Conservation (phyloP, 2,329 filamentous ascomycete species). For the Nannizzia gypsea region DNA sequence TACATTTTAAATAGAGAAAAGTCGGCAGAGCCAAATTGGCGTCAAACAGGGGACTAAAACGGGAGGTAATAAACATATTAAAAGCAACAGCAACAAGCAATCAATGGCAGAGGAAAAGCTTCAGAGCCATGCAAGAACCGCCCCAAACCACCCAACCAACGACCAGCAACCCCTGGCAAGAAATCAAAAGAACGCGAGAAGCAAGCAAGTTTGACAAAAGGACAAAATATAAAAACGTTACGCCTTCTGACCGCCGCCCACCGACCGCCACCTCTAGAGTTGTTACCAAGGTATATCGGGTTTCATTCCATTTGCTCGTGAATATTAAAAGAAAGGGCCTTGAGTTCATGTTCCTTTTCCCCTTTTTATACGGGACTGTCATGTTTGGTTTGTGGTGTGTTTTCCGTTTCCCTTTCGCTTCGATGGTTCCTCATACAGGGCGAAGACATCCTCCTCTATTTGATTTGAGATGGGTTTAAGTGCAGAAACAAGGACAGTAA, state of each 20-base stretch:
- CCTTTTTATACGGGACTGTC: background rate
- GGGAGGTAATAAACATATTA: background rate
- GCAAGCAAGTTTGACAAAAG: background rate
- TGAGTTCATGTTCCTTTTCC: constrained; percentile 1
- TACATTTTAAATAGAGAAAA: background rate
- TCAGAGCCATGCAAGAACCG: background rate
- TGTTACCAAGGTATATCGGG: constrained; percentile 2
- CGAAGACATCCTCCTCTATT: constrained; percentile 4
- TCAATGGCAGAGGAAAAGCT: background rate
- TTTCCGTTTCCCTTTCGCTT: background rate
- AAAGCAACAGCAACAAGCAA: background rate
- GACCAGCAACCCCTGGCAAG: constrained; percentile 2
- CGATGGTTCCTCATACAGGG: background rate
- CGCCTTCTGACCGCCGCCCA: background rate
- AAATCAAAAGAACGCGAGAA: constrained; percentile 2
- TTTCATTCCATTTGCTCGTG: constrained; percentile 4
- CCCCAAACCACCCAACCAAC: constrained; percentile 2
- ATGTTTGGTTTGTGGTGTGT: background rate
- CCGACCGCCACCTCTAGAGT: constrained; percentile 4
- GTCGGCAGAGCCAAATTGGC: background rate
- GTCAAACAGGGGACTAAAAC: background rate
- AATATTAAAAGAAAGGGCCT: background rate
- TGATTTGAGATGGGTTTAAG: background rate
- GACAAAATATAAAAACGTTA: background rate
- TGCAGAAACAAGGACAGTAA: background rate